Base-by-base conservation (phyloP, 2,329 filamentous ascomycete genomes). In the Hymenoscyphus fructigenus region DNA sequence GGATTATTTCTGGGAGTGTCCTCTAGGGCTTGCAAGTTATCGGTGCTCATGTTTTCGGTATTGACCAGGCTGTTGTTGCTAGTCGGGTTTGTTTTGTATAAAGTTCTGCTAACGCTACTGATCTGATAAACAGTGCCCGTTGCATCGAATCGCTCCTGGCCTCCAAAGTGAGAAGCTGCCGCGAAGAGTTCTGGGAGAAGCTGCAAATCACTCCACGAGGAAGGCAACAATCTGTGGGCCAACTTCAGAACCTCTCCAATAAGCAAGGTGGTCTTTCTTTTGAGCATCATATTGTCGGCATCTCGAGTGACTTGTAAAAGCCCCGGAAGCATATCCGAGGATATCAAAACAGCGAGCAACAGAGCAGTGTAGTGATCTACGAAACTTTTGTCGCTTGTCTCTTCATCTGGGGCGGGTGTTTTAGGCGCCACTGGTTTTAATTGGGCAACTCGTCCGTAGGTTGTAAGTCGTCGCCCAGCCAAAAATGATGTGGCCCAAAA, bases 91-190 rank as follows among this genome's bases (percentile, higher is more conserved):
- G 92, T 96, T 64, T 93, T 86, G 75, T 96, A 96, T 15, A 99
- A 80, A 0, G 93, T 98, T 68, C 92, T 88, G 76, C 94, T 99
- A 70, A 99, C 93, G 75, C 94, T 97, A 79, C 97, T 97, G 62
- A 99, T 96, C 75, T 98, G 95, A 74, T 98, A 99, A 14, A 99
- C 92, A 20, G 96, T 96, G 7, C 92, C 89, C 7, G 92, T 93
- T 6, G 94, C 92, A 64, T 91, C 83, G 70, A 93, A 93, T 62
- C 92, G 88, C 28, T 88, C 84, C 34, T 93, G 87, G 23, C 87
- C 83, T 26, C 86, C 82, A 71, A 93, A 92, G 38, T 88, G 84
- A 1, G 91, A 84, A 4, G 93, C 92, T 0, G 89, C 87, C 6
- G 89, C 84, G 72, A 99, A 90, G 1, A 98, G 82, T 67, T 94